A percentile compares a stretch with the other conserved stretches of the same genome.
Conservation (phyloP, 2,329 filamentous ascomycete genomes). For the Coniochaeta hoffmannii region DNA sequence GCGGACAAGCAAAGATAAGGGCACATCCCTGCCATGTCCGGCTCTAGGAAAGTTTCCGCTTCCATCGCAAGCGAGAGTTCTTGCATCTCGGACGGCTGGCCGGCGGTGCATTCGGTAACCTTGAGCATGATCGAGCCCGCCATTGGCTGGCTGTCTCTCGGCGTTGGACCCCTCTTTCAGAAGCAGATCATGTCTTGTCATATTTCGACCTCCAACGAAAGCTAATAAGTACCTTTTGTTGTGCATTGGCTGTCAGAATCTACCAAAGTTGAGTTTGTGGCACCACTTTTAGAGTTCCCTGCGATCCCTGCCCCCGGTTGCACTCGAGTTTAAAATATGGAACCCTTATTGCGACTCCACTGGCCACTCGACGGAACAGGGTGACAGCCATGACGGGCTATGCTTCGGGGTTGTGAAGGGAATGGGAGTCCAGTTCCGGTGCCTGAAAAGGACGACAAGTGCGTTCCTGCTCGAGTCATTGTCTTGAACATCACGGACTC, state of each 20-base stretch:
- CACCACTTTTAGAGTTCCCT: background rate
- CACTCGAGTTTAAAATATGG: background rate
- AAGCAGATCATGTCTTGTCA: background rate
- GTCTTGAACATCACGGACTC: too few relatives aligned
- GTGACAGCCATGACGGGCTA: too few relatives aligned
- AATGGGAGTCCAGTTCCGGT: too few relatives aligned
- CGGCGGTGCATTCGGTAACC: background rate
- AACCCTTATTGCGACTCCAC: background rate
- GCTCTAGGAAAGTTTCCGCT: background rate
- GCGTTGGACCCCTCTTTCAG: background rate
- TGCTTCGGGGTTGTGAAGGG: too few relatives aligned
- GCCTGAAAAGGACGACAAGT: too few relatives aligned
- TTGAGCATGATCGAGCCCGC: background rate
- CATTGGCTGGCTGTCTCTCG: background rate
- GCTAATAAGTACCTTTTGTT: background rate
- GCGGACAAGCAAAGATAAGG: too few relatives aligned
- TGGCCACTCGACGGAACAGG: background rate
- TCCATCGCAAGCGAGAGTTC: background rate
- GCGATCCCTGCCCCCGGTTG: background rate
- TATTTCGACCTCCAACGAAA: too few relatives aligned
- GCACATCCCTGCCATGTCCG: background rate
- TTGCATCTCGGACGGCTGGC: background rate
- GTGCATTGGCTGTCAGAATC: background rate
- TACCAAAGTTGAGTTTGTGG: background rate
- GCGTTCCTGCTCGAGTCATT: too few relatives aligned